phyloP scores from a whole-genome alignment of 768 basidiomycete genomes.

The Boletus tylopilopsis region DNA sequence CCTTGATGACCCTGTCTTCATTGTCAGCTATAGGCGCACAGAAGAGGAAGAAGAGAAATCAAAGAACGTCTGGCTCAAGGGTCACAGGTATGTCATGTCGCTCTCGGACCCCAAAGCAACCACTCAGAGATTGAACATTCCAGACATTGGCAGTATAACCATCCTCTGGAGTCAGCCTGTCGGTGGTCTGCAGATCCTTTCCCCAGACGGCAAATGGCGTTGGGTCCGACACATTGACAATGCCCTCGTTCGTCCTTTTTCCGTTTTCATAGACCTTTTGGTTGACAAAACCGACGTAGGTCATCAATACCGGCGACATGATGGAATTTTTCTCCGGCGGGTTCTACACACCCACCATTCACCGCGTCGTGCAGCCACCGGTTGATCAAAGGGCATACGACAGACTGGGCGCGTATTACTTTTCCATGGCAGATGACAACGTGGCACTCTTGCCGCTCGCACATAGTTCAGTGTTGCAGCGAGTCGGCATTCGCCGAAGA shows the following conservation, averaged over 20 bases:
- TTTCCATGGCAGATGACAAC: constrained; percentile 48
- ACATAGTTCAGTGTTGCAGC: constrained; percentile 47
- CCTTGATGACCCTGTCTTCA: not conserved
- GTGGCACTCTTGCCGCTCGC: constrained; percentile 41
- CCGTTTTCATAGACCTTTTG: too few relatives aligned
- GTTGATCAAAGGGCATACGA: constrained; percentile 44
- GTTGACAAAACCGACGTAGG: too few relatives aligned
- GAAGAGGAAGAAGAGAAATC: constrained; percentile 47
- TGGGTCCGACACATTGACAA: constrained; percentile 59
- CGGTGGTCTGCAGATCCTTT: constrained; percentile 53
- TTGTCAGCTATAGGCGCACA: constrained; percentile 44
- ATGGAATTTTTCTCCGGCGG: constrained; percentile 57
- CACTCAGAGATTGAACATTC: constrained; percentile 36
- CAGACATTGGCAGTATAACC: constrained; percentile 53
- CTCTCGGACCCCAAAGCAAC: not conserved
- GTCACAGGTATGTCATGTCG: constrained; percentile 46
- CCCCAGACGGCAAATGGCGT: constrained; percentile 49
- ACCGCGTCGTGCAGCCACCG: constrained; percentile 58
- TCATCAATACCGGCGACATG: constrained; percentile 57
- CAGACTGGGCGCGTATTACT: constrained; percentile 57
- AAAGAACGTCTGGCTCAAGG: constrained; percentile 56
- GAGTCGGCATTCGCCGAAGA: constrained; percentile 36
- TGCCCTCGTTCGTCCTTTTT: constrained; percentile 39
- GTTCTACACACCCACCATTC: constrained; percentile 55
- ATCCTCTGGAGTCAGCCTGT: constrained; percentile 61